These are phyloP conservation scores for Yamadazyma friedrichii DNA, from an alignment of 1,139 yeast species.

Conservation along the genomic window DNA sequence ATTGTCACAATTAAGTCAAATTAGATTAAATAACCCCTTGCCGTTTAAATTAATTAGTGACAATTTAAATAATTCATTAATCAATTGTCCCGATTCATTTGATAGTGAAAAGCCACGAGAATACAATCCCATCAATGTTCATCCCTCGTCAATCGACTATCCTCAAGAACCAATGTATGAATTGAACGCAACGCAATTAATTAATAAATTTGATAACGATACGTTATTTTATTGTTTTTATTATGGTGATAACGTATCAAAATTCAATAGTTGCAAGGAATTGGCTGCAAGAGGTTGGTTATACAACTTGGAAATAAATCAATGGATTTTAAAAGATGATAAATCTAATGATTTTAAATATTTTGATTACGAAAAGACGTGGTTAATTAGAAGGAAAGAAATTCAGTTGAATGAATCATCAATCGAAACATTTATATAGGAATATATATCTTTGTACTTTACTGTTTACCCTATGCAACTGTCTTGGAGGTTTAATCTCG, in stretches of 20 bases:
- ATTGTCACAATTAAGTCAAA: conserved; percentile 30
- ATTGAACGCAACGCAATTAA: conserved; percentile 49
- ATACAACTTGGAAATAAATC: conserved; percentile 70
- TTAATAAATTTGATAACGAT: conserved; percentile 78
- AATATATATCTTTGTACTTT: conserved; percentile 21
- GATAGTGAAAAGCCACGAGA: conserved; percentile 86
- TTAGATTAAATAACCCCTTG: conserved; percentile 47
- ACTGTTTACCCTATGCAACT: too few relatives aligned
- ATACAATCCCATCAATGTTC: conserved; percentile 80
- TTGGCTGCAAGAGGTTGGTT: conserved; percentile 83
- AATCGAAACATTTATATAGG: conserved; percentile 6
- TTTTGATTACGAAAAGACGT: conserved; percentile 87
- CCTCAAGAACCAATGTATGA: conserved; percentile 86
- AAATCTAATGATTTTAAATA: conserved; percentile 60
- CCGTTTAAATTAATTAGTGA: conserved; percentile 56
- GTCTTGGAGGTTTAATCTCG: too few relatives aligned
- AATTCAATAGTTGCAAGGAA: conserved; percentile 83
- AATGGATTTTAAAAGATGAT: conserved; percentile 76
- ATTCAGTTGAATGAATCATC: conserved; percentile 32
- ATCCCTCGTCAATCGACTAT: conserved; percentile 86
- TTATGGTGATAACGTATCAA: conserved; percentile 54
- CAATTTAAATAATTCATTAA: conserved; percentile 69
- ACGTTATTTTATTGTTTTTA: conserved; percentile 92
- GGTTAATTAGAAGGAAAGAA: conserved; percentile 83
- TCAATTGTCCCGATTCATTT: conserved; percentile 90